Percentiles rank a stretch among this genome's conserved stretches.
Conservation (phyloP, 1,284 basidiomycete genomes). For the Trametes polyzona region DNA sequence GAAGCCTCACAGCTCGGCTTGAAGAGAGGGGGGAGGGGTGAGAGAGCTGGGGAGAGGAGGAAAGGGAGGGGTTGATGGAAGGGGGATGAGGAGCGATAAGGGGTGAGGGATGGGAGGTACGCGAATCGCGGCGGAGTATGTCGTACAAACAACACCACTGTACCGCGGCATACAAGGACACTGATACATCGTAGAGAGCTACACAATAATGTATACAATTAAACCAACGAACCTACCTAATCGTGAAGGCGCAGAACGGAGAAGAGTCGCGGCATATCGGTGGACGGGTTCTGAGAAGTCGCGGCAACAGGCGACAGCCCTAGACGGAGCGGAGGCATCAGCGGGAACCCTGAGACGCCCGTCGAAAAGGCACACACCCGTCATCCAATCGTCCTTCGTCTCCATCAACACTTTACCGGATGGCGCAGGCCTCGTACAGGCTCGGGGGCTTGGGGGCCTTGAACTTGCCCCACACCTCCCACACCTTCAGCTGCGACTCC, state of each 20-base stretch:
- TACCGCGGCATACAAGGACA: neutral
- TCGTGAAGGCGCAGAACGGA: neutral
- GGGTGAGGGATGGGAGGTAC: neutral
- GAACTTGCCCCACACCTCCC: slow-evolving; percentile 58
- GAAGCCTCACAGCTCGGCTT: neutral
- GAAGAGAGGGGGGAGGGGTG: neutral
- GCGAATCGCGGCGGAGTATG: neutral
- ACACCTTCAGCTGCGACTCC: slow-evolving; percentile 53
- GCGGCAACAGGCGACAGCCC: neutral
- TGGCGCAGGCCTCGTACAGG: slow-evolving; percentile 19
- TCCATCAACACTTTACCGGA: slow-evolving; percentile 18
- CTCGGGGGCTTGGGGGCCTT: slow-evolving; percentile 45
- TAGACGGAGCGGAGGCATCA: neutral
- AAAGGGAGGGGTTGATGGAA: neutral
- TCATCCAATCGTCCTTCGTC: neutral
- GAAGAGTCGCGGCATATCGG: neutral
- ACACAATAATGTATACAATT: slow-evolving; percentile 16
- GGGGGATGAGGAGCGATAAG: neutral
- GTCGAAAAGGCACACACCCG: neutral
- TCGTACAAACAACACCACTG: slow-evolving; percentile 10
- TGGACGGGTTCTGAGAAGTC: neutral
- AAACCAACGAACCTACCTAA: slow-evolving; percentile 18
- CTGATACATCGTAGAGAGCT: slow-evolving; percentile 17
- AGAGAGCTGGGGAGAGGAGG: neutral
- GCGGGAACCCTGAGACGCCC: neutral